Evolutionary conservation across 192 early-diverging fungal genomes (phyloP), one percentile per base, ranked within the genome.

Genomic region (Backusella tarrabulga): DNA sequence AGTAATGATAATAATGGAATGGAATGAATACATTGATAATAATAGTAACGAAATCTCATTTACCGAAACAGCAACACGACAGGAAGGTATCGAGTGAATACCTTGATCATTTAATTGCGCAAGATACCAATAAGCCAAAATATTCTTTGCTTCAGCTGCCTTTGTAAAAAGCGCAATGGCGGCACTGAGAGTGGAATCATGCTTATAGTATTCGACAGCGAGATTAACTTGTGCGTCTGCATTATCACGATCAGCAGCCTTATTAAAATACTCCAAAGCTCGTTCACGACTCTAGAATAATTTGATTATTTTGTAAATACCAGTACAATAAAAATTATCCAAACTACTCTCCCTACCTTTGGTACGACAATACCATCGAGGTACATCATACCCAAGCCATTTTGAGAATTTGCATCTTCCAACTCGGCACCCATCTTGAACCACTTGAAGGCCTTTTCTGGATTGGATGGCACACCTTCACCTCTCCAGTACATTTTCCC

Each of bases 401-500:
- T 92, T 42, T 92, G 76, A 68, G 93, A 87, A 34, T 85, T 76
- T 7, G 89, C 86, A 75, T 95, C 91, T 6, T 88, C 85, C 56
- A 91, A 69, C 70, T 81, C 74, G 0, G 89, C 88, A 11, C 94
- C 96, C 4, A 86, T 80, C 40, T 84, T 86, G 80, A 98, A 96
- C 94, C 95, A 99, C 50, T 83, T 52, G 4, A 89, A 68, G 5
- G 98, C 98, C 23, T 81, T 87, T 6, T 68, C 68, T 6, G 89
- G 85, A 79, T 94, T 84, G 29, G 77, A 78, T 1, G 79, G 34
- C 38, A 91, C 91, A 34, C 95, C 96, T 77, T 98, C 97, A 34
- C 97, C 98, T 36, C 98, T 90, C 91, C 90, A 89, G 76, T 93
- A 91, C 97, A 99, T 98, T 34, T 86, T 77, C 0, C 97, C 98